Evolutionary conservation across 345 rosid species (phyloP).

Genomic region (Eucalyptus melliodora): DNA sequence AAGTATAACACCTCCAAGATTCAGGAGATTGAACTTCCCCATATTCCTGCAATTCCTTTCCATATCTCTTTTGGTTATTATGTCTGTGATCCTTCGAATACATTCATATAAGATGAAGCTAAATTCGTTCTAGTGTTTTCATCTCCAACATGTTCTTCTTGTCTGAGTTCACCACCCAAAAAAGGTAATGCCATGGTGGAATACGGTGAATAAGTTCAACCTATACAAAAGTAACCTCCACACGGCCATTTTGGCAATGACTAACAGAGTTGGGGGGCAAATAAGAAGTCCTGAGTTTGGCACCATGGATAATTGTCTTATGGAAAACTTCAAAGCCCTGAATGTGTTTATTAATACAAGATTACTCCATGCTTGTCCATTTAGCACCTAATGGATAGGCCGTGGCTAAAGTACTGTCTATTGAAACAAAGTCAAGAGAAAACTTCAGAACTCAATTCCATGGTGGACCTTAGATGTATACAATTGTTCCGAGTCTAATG

Average conservation of each 20-base stretch:
- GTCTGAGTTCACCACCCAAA: neutral
- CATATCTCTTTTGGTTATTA: neutral
- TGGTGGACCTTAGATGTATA: neutral
- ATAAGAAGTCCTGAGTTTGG: neutral
- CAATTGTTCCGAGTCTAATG: neutral
- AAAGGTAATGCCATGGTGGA: neutral
- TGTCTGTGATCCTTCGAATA: neutral
- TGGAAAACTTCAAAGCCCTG: neutral
- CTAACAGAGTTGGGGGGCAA: neutral
- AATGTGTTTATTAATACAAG: neutral
- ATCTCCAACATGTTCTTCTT: neutral
- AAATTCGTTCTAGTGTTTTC: neutral
- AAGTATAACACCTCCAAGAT: neutral
- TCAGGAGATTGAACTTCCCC: neutral
- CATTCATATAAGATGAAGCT: neutral
- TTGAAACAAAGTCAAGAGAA: neutral
- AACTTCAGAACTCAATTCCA: neutral
- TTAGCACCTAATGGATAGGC: neutral
- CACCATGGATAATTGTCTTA: neutral
- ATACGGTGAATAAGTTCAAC: neutral
- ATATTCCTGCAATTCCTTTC: neutral
- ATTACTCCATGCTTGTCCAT: neutral
- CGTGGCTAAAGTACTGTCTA: neutral
- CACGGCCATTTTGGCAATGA: neutral
- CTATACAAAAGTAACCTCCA: neutral